Conservation (phyloP, 805 yeast species). For the Ogataea pilisensis region DNA sequence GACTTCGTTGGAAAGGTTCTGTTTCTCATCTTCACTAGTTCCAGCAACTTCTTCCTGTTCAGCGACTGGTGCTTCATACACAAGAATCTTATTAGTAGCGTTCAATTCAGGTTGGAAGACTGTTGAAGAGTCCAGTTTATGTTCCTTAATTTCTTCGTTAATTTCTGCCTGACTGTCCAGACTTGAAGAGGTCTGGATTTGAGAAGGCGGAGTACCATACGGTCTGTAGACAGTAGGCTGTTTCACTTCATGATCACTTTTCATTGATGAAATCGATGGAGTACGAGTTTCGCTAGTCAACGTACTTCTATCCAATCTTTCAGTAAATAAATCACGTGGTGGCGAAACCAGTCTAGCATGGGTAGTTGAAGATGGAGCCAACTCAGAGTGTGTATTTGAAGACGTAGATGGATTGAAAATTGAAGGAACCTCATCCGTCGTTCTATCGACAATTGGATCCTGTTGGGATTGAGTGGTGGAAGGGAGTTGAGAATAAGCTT, state of each 20-base stretch:
- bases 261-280: slow-evolving; percentile 14
- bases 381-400: slow-evolving; percentile 7
- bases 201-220: slow-evolving; percentile 1
- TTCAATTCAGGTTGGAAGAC: no score
- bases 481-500: not conserved
- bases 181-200: slow-evolving; percentile 9
- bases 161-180: not conserved
- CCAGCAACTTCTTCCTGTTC: no score
- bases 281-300: slow-evolving; percentile 4
- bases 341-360: not conserved
- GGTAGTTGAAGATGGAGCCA: slow-evolving; percentile 2
- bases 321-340: not conserved
- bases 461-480: not conserved
- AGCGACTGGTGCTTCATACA: no score
- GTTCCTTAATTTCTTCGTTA: not conserved
- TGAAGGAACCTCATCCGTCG: not conserved
- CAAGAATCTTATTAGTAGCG: no score
- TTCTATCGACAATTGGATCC: not conserved
- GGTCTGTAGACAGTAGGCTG: slow-evolving; percentile 15
- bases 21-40: no score
- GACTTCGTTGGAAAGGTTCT: no score
- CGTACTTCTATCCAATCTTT: not conserved
- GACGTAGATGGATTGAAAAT: slow-evolving; percentile 8
- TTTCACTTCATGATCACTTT: slow-evolving; percentile 10
- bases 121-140: no score